phyloP scores from a whole-genome alignment of 148 eudicot genomes.

The Simmondsia chinensis region DNA sequence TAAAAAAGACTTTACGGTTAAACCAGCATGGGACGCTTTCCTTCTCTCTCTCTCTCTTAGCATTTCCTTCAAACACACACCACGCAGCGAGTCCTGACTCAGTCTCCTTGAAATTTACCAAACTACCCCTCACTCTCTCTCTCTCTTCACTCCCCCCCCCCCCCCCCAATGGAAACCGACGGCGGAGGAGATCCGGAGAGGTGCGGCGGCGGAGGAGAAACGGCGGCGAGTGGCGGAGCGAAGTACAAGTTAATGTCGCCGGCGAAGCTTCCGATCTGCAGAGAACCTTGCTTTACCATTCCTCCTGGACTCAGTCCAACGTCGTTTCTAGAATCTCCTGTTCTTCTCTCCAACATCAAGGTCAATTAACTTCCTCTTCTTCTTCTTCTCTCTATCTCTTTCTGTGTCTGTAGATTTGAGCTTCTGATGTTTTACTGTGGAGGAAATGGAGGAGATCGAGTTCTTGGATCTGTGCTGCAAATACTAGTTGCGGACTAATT shows the following conservation, averaged over 20 bases:
- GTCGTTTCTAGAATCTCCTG: conserved; percentile 94
- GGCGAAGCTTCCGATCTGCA: conserved; percentile 79
- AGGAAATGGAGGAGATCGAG: too few species aligned
- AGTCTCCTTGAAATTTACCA: conserved; percentile 11
- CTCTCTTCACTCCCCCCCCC: not conserved
- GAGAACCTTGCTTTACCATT: conserved; percentile 59
- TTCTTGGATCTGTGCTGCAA: too few species aligned
- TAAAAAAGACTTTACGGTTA: too few species aligned
- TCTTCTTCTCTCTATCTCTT: not conserved
- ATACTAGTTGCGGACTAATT: too few species aligned
- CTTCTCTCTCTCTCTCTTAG: not conserved
- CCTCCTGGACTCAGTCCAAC: conserved; percentile 90
- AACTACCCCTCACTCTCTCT: conserved; percentile 11
- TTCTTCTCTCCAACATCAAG: conserved; percentile 85
- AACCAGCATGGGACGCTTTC: too few species aligned
- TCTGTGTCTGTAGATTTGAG: not conserved
- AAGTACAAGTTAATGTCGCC: conserved; percentile 87
- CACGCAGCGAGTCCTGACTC: too few species aligned
- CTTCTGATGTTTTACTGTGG: not conserved
- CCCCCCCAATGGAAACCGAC: not conserved
- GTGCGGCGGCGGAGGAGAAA: conserved; percentile 8
- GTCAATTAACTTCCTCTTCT: conserved; percentile 15
- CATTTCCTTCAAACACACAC: not conserved
- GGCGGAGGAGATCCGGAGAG: conserved; percentile 7
- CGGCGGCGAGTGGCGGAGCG: conserved; percentile 22